Conservation (phyloP, 768 basidiomycete species). For the Boletus rubescentipes region DNA sequence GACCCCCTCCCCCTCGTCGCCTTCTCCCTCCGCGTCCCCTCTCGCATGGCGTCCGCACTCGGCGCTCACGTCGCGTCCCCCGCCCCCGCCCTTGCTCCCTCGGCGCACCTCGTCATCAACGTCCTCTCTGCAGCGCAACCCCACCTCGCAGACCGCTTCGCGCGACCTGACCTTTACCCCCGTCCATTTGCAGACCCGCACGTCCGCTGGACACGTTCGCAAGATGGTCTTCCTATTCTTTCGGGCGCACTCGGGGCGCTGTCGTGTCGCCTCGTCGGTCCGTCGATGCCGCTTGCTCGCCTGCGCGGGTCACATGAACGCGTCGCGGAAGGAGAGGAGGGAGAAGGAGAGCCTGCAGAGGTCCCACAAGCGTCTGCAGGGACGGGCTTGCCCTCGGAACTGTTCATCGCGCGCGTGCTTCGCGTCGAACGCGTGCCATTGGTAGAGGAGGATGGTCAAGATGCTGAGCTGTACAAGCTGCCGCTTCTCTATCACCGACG, state of each 20-base stretch:
- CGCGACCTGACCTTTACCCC: slow-evolving; percentile 67
- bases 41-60: slow-evolving; percentile 74
- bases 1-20: slow-evolving; percentile 85
- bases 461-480: slow-evolving; percentile 32
- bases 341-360: slow-evolving; percentile 1
- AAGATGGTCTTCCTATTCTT: slow-evolving; percentile 60
- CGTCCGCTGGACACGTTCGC: slow-evolving; percentile 40
- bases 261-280: slow-evolving; percentile 64
- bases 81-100: neutral
- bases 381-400: slow-evolving; percentile 52
- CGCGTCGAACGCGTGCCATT: slow-evolving; percentile 49
- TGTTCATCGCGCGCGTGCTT: slow-evolving; percentile 80
- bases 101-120: slow-evolving; percentile 71
- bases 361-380: slow-evolving; percentile 24
- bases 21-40: slow-evolving; percentile 88
- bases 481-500: slow-evolving; percentile 68
- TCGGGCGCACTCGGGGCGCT: slow-evolving; percentile 65
- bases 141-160: slow-evolving; percentile 63
- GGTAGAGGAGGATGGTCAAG: slow-evolving; percentile 12
- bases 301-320: slow-evolving; percentile 30
- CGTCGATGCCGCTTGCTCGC: slow-evolving; percentile 61
- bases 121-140: slow-evolving; percentile 71
- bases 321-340: slow-evolving; percentile 8
- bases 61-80: slow-evolving; percentile 24
- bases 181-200: slow-evolving; percentile 48